Evolutionary conservation across 2,329 filamentous ascomycete genomes (phyloP).

Genomic region (Aspergillus aculeatinus): DNA sequence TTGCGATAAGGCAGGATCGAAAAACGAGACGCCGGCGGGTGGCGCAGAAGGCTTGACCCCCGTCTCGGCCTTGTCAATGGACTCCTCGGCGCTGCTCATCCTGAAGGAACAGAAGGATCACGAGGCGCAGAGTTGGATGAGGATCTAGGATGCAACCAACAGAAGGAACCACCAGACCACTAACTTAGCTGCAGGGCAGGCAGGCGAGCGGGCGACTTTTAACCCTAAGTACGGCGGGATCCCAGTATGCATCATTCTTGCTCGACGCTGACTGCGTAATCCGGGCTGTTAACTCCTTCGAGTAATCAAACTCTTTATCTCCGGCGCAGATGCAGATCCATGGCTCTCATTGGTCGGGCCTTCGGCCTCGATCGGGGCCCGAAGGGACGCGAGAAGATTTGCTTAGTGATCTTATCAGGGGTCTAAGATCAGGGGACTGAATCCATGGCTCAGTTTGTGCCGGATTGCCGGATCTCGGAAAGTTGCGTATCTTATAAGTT

Average conservation of each 20-base stretch:
- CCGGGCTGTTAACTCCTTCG: background rate
- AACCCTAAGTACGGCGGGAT: background rate
- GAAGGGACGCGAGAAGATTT: background rate
- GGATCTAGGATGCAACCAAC: background rate
- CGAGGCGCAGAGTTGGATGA: background rate
- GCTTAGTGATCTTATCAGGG: no score
- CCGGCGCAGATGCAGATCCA: background rate
- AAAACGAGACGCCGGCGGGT: constrained; percentile 27
- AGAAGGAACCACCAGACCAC: background rate
- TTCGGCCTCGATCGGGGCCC: background rate
- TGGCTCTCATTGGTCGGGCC: background rate
- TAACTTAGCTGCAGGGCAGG: background rate
- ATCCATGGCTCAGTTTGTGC: background rate
- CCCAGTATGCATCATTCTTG: background rate
- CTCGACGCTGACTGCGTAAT: background rate
- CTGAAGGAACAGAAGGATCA: background rate
- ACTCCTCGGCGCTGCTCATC: constrained; percentile 9
- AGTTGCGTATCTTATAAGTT: no score
- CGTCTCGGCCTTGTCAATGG: constrained; percentile 6
- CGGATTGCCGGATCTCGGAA: background rate
- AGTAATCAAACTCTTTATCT: background rate
- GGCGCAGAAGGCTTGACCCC: constrained; percentile 13
- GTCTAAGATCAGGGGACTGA: no score
- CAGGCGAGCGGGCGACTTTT: background rate
- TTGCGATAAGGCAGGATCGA: constrained; percentile 26